Base-by-base conservation (phyloP, 2,329 filamentous ascomycete species). In the Ophiostoma populinum region DNA sequence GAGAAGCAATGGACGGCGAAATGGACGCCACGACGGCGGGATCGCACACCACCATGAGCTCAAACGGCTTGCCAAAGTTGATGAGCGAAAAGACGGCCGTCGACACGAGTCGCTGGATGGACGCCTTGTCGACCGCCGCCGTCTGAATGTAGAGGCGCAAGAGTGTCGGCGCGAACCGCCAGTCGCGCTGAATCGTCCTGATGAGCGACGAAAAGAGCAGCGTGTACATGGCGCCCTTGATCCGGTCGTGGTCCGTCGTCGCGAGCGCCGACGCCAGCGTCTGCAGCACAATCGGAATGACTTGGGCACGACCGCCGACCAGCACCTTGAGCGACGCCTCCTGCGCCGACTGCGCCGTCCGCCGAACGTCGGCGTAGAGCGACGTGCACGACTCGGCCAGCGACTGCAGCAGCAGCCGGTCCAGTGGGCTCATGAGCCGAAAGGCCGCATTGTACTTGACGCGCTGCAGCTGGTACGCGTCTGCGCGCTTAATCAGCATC, bases 201-300 rank as follows among this genome's bases (percentile, higher is more conserved):
- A 85, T 69, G 24, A 98, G 61, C 41, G 81, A 92, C 9, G 87
- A 86, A 47, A 87, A 92, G 13, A 95, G 61, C 19, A 98, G 58
- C 0, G 86, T 86, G 52, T 90, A 95, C 61, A 98, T 74, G 24
- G 79, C 80, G 22, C 92, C 90, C 56, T 98, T 98, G 54, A 98
- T 93, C 11, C 83, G 73, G 42, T 90, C 80, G 50, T 85, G 82
- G 44, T 98, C 83, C 39, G 76, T 79, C 27, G 72, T 67, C 36
- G 78, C 75, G 20, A 98, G 65, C 18, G 85, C 83, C 42, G 75
- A 71, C 43, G 80, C 75, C 37, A 95, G 71, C 3, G 77, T 75
- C 29, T 78, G 67, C 10, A 98, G 63, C 19, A 98, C 66, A n/a
- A 79, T 74, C 0, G 87, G 85, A 12, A 98, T 92, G 27, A 98